Evolutionary conservation across 208 protist species (phyloP), one percentile per base, ranked within the genome.

Genomic region (Phytomonas francai): DNA sequence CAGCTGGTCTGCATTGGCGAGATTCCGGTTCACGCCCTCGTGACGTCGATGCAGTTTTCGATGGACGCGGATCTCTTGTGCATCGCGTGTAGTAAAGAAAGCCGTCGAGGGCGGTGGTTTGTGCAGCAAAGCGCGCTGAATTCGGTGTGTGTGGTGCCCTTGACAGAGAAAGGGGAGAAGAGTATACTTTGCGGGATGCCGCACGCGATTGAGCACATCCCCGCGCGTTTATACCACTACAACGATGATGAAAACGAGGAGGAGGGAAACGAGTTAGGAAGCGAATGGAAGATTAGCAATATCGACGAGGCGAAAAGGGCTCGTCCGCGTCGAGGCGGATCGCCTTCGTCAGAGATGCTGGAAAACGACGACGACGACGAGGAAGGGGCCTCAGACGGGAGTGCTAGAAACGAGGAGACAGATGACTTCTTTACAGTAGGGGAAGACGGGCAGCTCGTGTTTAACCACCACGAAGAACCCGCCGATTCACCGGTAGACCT

Each of bases 101-200:
- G 87, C 19, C 79, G 91, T 9, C 79, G 81, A 2, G 91, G 91
- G 0, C 88, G 91, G 8, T 97, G 91, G 89, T 82, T 93, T 12
- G 86, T 92, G 72, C 78, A 78, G 49, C 73, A 77, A n/a, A 58
- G 65, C 22, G 83, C 89, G n/a, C 77, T 84, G 31, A 97, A 97
- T 68, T 74, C 78, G 19, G 86, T 89, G 22, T 76, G 77, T 59
- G 78, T 97, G 34, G 71, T 95, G 59, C 91, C 91, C 25, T 82
- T 97, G 28, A 86, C 81, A 58, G 74, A 72, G 30, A 56, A 12
- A 8, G 63, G 49, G 7, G 73, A 69, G 19, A 54, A 63, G 29
- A 61, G 32, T 54, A 31, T 8, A 28, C 70, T 89, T 49, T 60
- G 61, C n/a, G 65, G 70, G 8, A 59, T 78, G 65, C 31, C 63